Conservation (phyloP, 148 eudicot genomes). For the Chenopodium formosanum region DNA sequence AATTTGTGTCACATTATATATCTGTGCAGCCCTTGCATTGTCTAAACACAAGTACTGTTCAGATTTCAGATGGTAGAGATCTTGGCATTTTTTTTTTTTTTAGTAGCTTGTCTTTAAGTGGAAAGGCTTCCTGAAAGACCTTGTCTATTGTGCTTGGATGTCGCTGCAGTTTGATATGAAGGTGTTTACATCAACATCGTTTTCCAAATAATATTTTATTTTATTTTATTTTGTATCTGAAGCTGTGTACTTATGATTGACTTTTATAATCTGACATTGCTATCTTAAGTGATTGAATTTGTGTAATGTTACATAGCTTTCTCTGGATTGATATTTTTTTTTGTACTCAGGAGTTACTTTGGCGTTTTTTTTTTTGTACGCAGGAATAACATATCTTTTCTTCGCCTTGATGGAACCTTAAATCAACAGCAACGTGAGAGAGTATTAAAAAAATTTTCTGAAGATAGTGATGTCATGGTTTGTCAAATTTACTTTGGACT, state of each 20-base stretch:
- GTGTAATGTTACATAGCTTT: background rate
- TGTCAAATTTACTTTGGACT: constrained; percentile 19
- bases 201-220: background rate
- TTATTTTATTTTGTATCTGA: background rate
- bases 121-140: background rate
- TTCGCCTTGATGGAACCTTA: constrained; percentile 93
- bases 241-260: constrained; percentile 2
- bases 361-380: background rate
- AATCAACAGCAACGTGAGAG: constrained; percentile 91
- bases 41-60: background rate
- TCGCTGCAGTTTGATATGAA: background rate
- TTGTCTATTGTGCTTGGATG: background rate
- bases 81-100: no score
- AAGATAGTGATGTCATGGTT: constrained; percentile 72
- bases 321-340: background rate
- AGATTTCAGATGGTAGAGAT: no score
- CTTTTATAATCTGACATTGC: background rate
- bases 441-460: constrained; percentile 90
- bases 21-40: constrained; percentile 11
- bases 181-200: background rate
- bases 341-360: background rate
- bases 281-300: background rate
- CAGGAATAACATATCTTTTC: constrained; percentile 80
- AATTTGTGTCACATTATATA: background rate
- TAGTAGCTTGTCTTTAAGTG: no score